Evolutionary conservation across 331 rosid species (phyloP).

Genomic region (Stylosanthes scabra): DNA sequence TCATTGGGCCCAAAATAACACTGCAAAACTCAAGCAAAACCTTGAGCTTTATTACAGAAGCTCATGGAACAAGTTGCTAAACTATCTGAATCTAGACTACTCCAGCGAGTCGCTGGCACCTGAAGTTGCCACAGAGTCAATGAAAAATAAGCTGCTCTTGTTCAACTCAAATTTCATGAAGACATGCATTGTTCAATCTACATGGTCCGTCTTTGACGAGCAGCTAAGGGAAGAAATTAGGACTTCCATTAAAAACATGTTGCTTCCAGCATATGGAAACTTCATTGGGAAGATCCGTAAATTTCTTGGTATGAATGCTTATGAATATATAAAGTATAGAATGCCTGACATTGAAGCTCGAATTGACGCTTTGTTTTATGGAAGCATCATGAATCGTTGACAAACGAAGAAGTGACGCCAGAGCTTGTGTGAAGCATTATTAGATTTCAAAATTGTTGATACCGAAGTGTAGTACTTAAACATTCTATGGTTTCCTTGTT

Average conservation of each 20-base stretch:
- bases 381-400: background rate
- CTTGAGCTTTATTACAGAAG: slow-evolving; percentile 52
- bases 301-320: slow-evolving; percentile 52
- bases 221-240: slow-evolving; percentile 61
- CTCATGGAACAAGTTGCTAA: slow-evolving; percentile 61
- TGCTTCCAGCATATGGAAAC: slow-evolving; percentile 63
- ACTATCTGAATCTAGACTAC: slow-evolving; percentile 46
- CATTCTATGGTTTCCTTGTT: too few relatives aligned
- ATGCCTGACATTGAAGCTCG: slow-evolving; percentile 50
- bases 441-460: too few relatives aligned
- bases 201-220: slow-evolving; percentile 55
- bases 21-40: slow-evolving; percentile 45
- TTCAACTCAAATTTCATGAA: slow-evolving; percentile 61
- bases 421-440: slow-evolving; percentile 1
- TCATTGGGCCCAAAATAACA: slow-evolving; percentile 51
- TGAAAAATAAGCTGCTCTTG: slow-evolving; percentile 66
- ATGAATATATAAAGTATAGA: slow-evolving; percentile 52
- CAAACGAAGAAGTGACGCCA: slow-evolving; percentile 32
- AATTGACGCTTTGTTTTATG: slow-evolving; percentile 51
- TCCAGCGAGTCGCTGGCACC: slow-evolving; percentile 40
- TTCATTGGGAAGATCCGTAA: slow-evolving; percentile 55
- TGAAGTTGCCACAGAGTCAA: slow-evolving; percentile 39
- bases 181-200: slow-evolving; percentile 54
- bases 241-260: slow-evolving; percentile 44
- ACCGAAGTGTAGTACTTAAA: too few relatives aligned